Evolutionary conservation across 345 rosid species (phyloP), one percentile per base, ranked within the genome.

Genomic region (Corchorus olitorius): DNA sequence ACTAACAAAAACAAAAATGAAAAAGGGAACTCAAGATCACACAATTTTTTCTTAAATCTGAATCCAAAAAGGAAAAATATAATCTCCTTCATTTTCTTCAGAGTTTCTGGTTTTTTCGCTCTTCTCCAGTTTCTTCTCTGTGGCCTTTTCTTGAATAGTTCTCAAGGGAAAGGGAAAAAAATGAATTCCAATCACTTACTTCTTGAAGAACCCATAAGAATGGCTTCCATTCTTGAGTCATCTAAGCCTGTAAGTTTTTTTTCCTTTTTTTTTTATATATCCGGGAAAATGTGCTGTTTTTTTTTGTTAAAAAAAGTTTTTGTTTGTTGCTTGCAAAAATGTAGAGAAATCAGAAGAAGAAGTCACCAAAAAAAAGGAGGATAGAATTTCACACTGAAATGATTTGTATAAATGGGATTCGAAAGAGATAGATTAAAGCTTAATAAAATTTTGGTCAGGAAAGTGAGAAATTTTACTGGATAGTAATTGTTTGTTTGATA

Each of bases 221-320:
- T 90, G 92, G 87, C 89, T 69, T 88, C 92, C 14, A 81, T 90
- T 78, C 89, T 90, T 8, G 89, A 90, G 88, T 89, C 94, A 34
- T 87, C 94, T 14, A 90, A 86, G 70, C 64, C 87, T 6, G 94
- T 90, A 72, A 76, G 85, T 43, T 16, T 0, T 53, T 53, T 33
- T 41, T 3, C 35, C 16, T 6, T 16, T 48, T 8, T 62, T 2
- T 34, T 20, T 58, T 13, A 17, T 50, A 27, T 27, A 27, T 27
- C 27, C 27, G 27, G 16, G 14, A 12, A 14, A 10, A 6, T 34
- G 27, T 27, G 27, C 27, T n/a, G 14, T 35, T 4, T 22, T 13
- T 16, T 20, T 39, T 41, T 13, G n/a, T n/a, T n/a, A n/a, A n/a
- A n/a, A n/a, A 5, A 41, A 43, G 1, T 22, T 46, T 67, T 66